phyloP scores from a whole-genome alignment of 2,329 filamentous ascomycete genomes.

The Leptoxyphium fumago region DNA sequence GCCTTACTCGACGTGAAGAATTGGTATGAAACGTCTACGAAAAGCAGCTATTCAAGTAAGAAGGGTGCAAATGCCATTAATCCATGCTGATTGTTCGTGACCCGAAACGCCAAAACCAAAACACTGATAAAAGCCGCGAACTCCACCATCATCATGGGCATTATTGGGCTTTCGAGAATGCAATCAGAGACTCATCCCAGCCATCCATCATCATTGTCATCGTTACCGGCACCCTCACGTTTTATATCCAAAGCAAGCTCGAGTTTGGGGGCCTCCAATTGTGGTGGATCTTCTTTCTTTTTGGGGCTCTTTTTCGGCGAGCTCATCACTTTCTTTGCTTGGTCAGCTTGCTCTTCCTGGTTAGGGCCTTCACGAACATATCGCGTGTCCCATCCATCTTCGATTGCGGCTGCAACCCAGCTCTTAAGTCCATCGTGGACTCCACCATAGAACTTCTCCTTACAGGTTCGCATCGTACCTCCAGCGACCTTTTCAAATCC shows the following conservation, averaged over 20 bases:
- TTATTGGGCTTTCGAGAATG: neutral
- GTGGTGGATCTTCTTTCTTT: conserved; percentile 10
- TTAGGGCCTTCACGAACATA: conserved; percentile 62
- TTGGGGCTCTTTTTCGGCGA: conserved; percentile 24
- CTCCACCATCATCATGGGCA: neutral
- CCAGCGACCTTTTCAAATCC: conserved; percentile 89
- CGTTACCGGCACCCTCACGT: conserved; percentile 4
- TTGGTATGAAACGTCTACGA: too few species aligned
- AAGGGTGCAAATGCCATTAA: too few species aligned
- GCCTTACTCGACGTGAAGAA: too few species aligned
- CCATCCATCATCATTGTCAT: conserved; percentile 17
- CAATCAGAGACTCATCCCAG: conserved; percentile 12
- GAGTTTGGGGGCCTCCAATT: conserved; percentile 12
- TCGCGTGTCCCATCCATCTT: conserved; percentile 76
- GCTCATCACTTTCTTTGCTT: conserved; percentile 21
- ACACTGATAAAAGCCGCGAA: neutral
- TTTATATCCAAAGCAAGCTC: conserved; percentile 2
- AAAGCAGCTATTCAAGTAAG: too few species aligned
- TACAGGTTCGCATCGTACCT: conserved; percentile 72
- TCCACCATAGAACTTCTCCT: conserved; percentile 91
- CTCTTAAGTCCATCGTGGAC: conserved; percentile 80
- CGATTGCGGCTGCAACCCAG: conserved; percentile 76
- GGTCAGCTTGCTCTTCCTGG: conserved; percentile 25
- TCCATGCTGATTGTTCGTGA: neutral
- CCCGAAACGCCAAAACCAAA: neutral